A percentile compares a stretch with the other conserved stretches of the same genome.
phyloP scores from a whole-genome alignment of 306 rosid species.

The Cicer yamashitae region DNA sequence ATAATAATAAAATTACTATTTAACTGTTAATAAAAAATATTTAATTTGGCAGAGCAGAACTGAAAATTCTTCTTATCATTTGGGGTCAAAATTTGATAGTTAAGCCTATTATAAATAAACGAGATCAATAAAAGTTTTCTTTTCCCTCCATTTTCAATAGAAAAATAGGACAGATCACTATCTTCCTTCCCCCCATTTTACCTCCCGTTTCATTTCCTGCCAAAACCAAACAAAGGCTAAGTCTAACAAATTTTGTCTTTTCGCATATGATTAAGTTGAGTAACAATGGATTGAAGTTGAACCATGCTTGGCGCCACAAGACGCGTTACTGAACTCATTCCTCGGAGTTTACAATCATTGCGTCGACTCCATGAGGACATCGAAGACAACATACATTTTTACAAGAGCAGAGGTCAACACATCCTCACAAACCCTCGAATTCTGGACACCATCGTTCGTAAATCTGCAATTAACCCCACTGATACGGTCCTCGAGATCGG shows the following conservation, averaged over 20 bases:
- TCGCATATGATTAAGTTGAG: background rate
- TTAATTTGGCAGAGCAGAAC: too few species aligned
- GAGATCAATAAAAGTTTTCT: too few species aligned
- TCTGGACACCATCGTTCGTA: conserved; percentile 67
- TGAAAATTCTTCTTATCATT: too few species aligned
- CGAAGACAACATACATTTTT: conserved; percentile 48
- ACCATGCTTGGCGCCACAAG: conserved; percentile 56
- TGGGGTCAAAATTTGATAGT: too few species aligned
- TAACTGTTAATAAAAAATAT: too few species aligned
- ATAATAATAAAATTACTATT: too few species aligned
- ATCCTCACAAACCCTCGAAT: conserved; percentile 75
- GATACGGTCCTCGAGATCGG: conserved; percentile 98
- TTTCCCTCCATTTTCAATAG: background rate
- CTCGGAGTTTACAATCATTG: conserved; percentile 9
- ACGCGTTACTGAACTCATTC: conserved; percentile 36
- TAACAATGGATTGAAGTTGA: background rate
- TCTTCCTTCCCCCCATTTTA: background rate
- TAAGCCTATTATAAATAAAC: too few species aligned
- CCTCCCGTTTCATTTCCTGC: background rate
- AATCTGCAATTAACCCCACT: conserved; percentile 66
- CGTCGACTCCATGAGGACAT: conserved; percentile 44
- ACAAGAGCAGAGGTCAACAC: conserved; percentile 91
- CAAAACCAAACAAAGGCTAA: too few species aligned
- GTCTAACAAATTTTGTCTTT: too few species aligned
- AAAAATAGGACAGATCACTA: too few species aligned